phyloP scores from a whole-genome alignment of 2,329 filamentous ascomycete genomes.

The Beauveria brongniartii region DNA sequence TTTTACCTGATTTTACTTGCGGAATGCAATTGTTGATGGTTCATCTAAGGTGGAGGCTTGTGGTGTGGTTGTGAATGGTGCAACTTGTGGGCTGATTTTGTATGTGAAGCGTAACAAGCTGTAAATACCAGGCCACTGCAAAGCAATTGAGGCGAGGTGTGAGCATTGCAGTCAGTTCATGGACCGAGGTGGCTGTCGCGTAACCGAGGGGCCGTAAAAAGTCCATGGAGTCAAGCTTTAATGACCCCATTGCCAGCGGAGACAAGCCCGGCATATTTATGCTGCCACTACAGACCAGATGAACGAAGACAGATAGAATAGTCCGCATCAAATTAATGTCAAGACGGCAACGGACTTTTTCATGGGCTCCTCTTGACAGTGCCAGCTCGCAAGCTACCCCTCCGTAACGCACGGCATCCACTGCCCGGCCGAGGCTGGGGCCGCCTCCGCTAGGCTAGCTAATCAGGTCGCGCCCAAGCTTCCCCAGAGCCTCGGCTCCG shows the following conservation, averaged over 20 bases:
- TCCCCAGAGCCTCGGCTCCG: slow-evolving; percentile 13
- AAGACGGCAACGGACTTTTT: background rate
- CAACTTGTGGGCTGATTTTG: background rate
- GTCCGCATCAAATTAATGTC: background rate
- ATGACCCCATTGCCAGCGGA: background rate
- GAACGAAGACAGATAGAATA: background rate
- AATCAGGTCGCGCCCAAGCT: slow-evolving; percentile 9
- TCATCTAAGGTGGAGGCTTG: background rate
- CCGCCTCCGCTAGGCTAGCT: background rate
- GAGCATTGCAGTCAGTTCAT: too few species aligned
- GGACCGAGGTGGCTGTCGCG: background rate
- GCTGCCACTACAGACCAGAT: background rate
- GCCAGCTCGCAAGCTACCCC: background rate
- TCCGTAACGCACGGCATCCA: background rate
- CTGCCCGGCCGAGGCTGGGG: slow-evolving; percentile 3
- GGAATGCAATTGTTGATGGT: background rate
- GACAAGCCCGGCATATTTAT: background rate
- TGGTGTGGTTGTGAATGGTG: background rate
- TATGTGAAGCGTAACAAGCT: background rate
- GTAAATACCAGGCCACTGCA: background rate
- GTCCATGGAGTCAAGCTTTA: background rate
- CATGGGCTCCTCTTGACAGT: background rate
- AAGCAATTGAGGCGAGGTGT: too few species aligned
- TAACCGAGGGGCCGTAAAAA: background rate
- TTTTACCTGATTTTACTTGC: background rate